Percentiles rank a stretch among this genome's conserved stretches.
Evolutionary conservation across 1,284 basidiomycete species (phyloP).

Genomic region (Waitea zeae): DNA sequence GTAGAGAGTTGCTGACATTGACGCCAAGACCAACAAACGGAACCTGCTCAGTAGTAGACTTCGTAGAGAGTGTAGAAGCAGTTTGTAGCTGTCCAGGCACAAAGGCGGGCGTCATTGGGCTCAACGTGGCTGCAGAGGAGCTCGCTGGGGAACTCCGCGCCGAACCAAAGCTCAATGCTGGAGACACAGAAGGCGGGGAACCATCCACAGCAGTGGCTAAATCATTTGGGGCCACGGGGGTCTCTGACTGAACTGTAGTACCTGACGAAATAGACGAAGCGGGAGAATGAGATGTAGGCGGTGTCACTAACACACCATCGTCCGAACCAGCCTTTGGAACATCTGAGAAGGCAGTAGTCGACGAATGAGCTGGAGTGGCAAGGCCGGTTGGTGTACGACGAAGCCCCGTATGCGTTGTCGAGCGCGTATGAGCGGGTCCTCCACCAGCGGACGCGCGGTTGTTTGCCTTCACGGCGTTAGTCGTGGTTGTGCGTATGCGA

Average conservation of each 20-base stretch:
- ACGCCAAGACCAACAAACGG: neutral
- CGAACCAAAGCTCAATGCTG: neutral
- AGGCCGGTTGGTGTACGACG: too few species aligned
- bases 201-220: too few species aligned
- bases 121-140: neutral
- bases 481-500: too few species aligned
- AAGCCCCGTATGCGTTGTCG: neutral
- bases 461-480: neutral
- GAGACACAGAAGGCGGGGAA: neutral
- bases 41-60: neutral
- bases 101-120: neutral
- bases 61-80: neutral
- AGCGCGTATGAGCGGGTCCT: neutral
- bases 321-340: too few species aligned
- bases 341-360: too few species aligned
- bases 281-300: too few species aligned
- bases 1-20: neutral
- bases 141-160: neutral
- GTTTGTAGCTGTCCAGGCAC: constrained; percentile 2
- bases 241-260: too few species aligned
- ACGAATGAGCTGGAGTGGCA: too few species aligned
- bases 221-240: too few species aligned
- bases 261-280: too few species aligned
- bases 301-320: too few species aligned
- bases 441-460: neutral